phyloP scores from a whole-genome alignment of 805 yeast species.

The Candida patagonica region DNA sequence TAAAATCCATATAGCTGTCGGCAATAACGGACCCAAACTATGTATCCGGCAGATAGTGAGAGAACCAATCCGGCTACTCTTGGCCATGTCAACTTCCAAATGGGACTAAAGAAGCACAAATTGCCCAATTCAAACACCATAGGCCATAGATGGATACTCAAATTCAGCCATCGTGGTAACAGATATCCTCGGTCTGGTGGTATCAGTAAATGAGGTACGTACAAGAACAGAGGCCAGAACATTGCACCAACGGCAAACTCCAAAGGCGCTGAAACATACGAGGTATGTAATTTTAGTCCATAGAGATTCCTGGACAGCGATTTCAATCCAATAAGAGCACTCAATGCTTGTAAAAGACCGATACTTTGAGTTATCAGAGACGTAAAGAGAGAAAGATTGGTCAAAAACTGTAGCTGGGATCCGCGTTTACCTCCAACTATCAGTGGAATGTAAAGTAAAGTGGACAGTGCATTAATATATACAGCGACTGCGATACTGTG shows the following conservation, averaged over 20 bases:
- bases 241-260: conserved; percentile 24
- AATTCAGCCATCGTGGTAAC: conserved; percentile 3
- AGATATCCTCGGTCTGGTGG: neutral
- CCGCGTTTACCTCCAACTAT: conserved; percentile 17
- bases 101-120: neutral
- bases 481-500: neutral
- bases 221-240: conserved; percentile 24
- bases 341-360: conserved; percentile 16
- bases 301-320: conserved; percentile 16
- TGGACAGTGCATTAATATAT: conserved; percentile 2
- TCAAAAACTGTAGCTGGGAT: conserved; percentile 31
- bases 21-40: conserved; percentile 26
- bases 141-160: conserved; percentile 2
- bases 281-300: conserved; percentile 7
- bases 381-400: conserved; percentile 22
- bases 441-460: conserved; percentile 7
- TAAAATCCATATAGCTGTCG: conserved; percentile 23
- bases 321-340: conserved; percentile 10
- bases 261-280: conserved; percentile 24
- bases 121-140: neutral
- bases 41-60: conserved; percentile 22
- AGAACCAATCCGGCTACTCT: conserved; percentile 9
- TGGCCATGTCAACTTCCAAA: neutral
- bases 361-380: conserved; percentile 24
- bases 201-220: neutral